Base-by-base conservation (phyloP, 2,329 filamentous ascomycete species). In the Ophiostoma pallidulum region DNA sequence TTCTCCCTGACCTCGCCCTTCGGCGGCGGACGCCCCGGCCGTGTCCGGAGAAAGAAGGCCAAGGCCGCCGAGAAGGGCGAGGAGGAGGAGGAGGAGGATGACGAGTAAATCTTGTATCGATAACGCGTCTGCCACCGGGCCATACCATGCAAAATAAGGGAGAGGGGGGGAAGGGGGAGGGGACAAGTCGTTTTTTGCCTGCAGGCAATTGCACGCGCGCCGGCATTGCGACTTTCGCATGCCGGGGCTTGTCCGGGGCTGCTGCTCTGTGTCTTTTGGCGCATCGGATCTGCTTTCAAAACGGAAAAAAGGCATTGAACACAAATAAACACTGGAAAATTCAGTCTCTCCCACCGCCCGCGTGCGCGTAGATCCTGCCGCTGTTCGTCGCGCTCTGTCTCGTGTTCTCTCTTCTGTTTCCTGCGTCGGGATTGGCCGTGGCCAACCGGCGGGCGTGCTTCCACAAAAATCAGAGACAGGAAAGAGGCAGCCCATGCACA, bases 31-130 rank as follows among this genome's bases (percentile, higher is more conserved):
- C 90, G 92, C 64, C 88, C 89, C 64, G 92, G 92, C 62, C 92
- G 92, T 82, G 91, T 96, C 67, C 84, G 88, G 74, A 94, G 92
- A 82, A 98, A 97, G 92, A 98, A 97, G 90, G 87, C 90, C 71
- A 91, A 88, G 78, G 87, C 92, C 62, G 88, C 89, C 55, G 88
- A 94, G 76, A 84, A 83, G 71, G 84, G 80, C 67, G 86, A 82
- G 60, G 86, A 77, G 53, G 86, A 73, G 51, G 91, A 80, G 64
- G 91, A 94, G 69, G 89, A 94, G 62, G 89, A 94, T 61, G 74
- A 78, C 14, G 50, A 51, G 46, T 46, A 50, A 41, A 45, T 18
- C 28, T 9, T 19, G n/a, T n/a, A n/a, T n/a, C n/a, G n/a, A n/a
- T n/a, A n/a, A n/a, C n/a, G n/a, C n/a, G n/a, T n/a, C 16, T 28